Conservation (phyloP, 306 rosid genomes). For the Vigna hirtella region DNA sequence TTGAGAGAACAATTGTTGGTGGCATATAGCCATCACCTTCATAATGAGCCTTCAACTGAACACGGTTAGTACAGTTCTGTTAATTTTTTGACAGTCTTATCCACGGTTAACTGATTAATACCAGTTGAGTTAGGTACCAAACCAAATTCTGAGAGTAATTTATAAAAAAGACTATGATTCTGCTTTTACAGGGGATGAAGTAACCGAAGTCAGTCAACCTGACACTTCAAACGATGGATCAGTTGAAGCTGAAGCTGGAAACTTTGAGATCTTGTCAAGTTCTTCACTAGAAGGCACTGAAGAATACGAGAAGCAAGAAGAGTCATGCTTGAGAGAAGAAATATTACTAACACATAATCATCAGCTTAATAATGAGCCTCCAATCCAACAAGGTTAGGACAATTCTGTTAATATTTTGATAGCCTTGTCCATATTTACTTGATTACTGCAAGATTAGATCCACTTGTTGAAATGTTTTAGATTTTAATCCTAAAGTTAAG, state of each 20-base stretch:
- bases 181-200: conserved; percentile 44
- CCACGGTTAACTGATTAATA: not conserved
- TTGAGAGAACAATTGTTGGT: conserved; percentile 39
- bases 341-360: conserved; percentile 38
- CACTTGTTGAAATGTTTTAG: not conserved
- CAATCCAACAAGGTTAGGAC: conserved; percentile 61
- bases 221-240: conserved; percentile 46
- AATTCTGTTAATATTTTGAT: conserved; percentile 24
- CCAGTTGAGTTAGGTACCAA: not conserved
- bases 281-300: conserved; percentile 38
- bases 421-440: not conserved
- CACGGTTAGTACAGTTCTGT: conserved; percentile 55
- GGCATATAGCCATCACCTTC: conserved; percentile 44
- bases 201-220: conserved; percentile 41
- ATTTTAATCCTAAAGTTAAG: not conserved
- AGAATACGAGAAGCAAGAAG: conserved; percentile 43
- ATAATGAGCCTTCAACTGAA: conserved; percentile 48
- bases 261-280: conserved; percentile 33
- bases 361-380: conserved; percentile 48
- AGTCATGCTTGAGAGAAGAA: conserved; percentile 40
- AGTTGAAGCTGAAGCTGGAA: conserved; percentile 40
- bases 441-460: conserved; percentile 2
- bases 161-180: not conserved
- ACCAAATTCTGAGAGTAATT: not conserved
- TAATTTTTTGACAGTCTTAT: conserved; percentile 18